These are phyloP conservation scores for Plasmodium fragile DNA, from an alignment of 169 alveolate genomes.

Conservation along the genomic window DNA sequence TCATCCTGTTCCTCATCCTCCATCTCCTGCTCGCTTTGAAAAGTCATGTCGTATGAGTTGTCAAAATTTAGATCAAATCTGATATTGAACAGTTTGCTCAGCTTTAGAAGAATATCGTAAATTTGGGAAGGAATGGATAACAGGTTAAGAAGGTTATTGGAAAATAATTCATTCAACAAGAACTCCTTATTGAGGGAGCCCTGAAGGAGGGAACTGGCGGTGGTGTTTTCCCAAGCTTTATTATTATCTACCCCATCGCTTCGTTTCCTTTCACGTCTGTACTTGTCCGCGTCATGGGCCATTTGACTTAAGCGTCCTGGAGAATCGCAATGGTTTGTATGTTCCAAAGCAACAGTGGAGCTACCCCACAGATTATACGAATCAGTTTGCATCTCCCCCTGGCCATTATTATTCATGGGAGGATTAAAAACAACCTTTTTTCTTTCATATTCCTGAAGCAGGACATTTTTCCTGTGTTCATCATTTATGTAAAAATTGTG, in stretches of 20 bases:
- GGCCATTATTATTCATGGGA: not conserved
- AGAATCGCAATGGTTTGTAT: not conserved
- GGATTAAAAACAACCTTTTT: slow-evolving; percentile 10
- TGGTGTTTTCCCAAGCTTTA: not conserved
- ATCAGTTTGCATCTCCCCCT: not conserved
- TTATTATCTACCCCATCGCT: not conserved
- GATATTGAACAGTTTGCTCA: slow-evolving; percentile 53
- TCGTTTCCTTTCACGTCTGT: not conserved
- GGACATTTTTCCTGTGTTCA: slow-evolving; percentile 36
- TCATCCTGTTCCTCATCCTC: not conserved
- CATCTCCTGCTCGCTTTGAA: slow-evolving; percentile 7
- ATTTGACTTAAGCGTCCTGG: not conserved
- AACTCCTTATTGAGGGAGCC: slow-evolving; percentile 34
- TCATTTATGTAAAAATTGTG: slow-evolving; percentile 43
- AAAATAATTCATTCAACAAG: slow-evolving; percentile 65
- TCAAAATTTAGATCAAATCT: slow-evolving; percentile 68
- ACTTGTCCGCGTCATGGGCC: not conserved
- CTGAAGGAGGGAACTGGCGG: not conserved
- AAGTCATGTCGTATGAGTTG: slow-evolving; percentile 32
- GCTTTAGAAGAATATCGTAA: slow-evolving; percentile 37
- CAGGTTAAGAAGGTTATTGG: slow-evolving; percentile 62
- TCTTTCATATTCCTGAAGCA: slow-evolving; percentile 41
- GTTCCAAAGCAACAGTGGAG: not conserved
- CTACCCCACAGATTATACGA: not conserved
- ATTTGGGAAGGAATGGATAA: slow-evolving; percentile 72